These are phyloP conservation scores for Pseudopithomyces maydicus DNA, from an alignment of 2,329 filamentous ascomycete species.

Conservation along the genomic window DNA sequence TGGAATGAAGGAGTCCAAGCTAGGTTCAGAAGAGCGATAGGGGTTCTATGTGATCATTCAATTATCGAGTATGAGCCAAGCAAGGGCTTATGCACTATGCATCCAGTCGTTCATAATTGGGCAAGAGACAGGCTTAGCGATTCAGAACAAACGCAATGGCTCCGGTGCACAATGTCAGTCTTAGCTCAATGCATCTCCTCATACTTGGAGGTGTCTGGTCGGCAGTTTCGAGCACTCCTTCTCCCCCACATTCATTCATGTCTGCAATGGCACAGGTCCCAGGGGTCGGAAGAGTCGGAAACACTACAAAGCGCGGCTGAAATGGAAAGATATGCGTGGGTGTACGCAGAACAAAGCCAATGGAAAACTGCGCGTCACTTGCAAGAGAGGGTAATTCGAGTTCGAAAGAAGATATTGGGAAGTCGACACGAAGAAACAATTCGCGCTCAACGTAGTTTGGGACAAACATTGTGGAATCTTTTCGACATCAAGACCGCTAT, in stretches of 20 bases:
- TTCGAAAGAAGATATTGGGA: conserved; percentile 24
- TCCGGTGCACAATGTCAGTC: conserved; percentile 33
- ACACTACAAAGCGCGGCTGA: conserved; percentile 24
- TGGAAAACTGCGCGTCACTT: conserved; percentile 27
- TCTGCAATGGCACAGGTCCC: conserved; percentile 13
- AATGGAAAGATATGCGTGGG: conserved; percentile 25
- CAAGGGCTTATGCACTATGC: conserved; percentile 33
- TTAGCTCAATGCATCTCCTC: conserved; percentile 27
- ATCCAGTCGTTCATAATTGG: conserved; percentile 41
- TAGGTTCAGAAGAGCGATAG: conserved; percentile 19
- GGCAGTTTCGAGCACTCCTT: conserved; percentile 26
- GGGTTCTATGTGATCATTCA: conserved; percentile 22
- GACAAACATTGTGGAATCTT: conserved; percentile 20
- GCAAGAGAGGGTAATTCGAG: conserved; percentile 24
- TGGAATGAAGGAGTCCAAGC: conserved; percentile 19
- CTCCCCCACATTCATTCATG: conserved; percentile 20
- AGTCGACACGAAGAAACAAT: conserved; percentile 30
- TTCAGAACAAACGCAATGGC: conserved; percentile 27
- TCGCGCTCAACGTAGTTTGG: conserved; percentile 30
- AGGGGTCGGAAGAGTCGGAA: conserved; percentile 17
- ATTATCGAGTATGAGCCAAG: conserved; percentile 28
- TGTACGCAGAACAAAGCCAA: conserved; percentile 22
- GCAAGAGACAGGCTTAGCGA: conserved; percentile 33
- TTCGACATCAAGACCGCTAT: conserved; percentile 23
- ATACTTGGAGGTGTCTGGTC: conserved; percentile 17